These are phyloP conservation scores for Fusarium drepaniforme DNA, from an alignment of 2,329 filamentous ascomycete genomes.

Conservation along the genomic window DNA sequence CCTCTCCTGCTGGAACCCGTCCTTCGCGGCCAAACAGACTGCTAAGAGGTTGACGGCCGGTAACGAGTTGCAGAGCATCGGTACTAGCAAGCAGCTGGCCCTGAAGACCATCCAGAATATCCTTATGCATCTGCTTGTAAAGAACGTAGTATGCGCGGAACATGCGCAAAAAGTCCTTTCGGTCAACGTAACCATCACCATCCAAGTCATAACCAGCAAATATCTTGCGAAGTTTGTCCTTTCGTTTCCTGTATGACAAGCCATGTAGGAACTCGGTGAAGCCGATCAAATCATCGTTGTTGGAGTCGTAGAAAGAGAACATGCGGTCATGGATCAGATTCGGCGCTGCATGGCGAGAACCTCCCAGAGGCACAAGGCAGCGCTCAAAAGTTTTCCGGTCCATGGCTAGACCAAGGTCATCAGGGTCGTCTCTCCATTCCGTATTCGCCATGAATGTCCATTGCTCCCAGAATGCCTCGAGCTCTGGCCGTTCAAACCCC, in stretches of 20 bases:
- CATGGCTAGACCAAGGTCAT: conserved; percentile 83
- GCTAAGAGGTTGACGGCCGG: conserved; percentile 81
- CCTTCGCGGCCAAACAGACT: conserved; percentile 80
- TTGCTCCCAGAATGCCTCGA: conserved; percentile 96
- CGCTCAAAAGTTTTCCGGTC: conserved; percentile 93
- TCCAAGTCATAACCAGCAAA: conserved; percentile 95
- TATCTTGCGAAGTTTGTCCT: conserved; percentile 78
- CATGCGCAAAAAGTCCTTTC: conserved; percentile 90
- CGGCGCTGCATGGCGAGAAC: conserved; percentile 80
- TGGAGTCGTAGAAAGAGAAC: conserved; percentile 96
- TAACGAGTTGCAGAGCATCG: conserved; percentile 81
- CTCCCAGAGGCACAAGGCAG: conserved; percentile 87
- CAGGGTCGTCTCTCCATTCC: conserved; percentile 85
- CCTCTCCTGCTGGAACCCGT: conserved; percentile 72
- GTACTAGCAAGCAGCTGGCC: conserved; percentile 82
- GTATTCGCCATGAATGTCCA: conserved; percentile 94
- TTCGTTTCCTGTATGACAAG: conserved; percentile 76
- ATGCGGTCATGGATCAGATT: conserved; percentile 96
- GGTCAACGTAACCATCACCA: conserved; percentile 84
- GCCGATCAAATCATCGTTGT: conserved; percentile 88
- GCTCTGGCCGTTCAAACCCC: conserved; percentile 84
- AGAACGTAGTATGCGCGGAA: conserved; percentile 94
- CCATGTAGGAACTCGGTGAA: conserved; percentile 93
- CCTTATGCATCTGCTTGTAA: conserved; percentile 88
- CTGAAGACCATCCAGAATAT: conserved; percentile 82